phyloP scores from a whole-genome alignment of 768 basidiomycete genomes.

The Kwoniella dendrophila region DNA sequence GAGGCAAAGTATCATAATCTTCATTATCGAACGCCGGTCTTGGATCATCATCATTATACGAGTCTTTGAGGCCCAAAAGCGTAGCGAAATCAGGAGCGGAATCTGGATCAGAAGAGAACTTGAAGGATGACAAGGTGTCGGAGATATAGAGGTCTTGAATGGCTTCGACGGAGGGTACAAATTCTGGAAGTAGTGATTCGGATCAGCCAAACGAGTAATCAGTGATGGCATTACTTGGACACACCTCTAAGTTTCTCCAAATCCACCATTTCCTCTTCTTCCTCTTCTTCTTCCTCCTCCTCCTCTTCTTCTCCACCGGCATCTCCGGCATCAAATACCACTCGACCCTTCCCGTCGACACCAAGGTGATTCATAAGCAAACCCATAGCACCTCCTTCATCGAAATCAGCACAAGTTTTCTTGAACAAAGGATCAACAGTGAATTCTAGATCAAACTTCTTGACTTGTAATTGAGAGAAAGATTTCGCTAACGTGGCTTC shows the following conservation, averaged over 20 bases:
- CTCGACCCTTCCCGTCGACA: slow-evolving; percentile 76
- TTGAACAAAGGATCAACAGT: slow-evolving; percentile 94
- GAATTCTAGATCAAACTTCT: slow-evolving; percentile 94
- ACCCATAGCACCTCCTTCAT: slow-evolving; percentile 95
- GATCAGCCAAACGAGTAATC: no score
- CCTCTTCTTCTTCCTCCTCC: slow-evolving; percentile 65
- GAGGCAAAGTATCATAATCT: slow-evolving; percentile 19
- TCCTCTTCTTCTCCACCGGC: slow-evolving; percentile 68
- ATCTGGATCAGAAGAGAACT: slow-evolving; percentile 69
- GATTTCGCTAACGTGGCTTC: slow-evolving; percentile 89
- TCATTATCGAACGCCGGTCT: slow-evolving; percentile 25
- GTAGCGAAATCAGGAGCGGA: slow-evolving; percentile 64
- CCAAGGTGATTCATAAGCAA: slow-evolving; percentile 96
- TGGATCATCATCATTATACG: slow-evolving; percentile 32
- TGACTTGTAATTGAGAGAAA: slow-evolving; percentile 74
- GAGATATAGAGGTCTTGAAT: slow-evolving; percentile 75
- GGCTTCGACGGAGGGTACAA: slow-evolving; percentile 69
- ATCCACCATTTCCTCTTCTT: slow-evolving; percentile 62
- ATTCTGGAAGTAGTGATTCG: no score
- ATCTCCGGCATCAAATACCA: slow-evolving; percentile 96
- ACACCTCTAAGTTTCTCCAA: slow-evolving; percentile 48
- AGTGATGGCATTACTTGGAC: no score
- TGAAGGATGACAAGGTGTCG: slow-evolving; percentile 76
- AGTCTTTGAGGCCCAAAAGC: slow-evolving; percentile 41
- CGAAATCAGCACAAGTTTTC: slow-evolving; percentile 97